Evolutionary conservation across 2,329 filamentous ascomycete species (phyloP).

Genomic region (Escovopsis sp.): DNA sequence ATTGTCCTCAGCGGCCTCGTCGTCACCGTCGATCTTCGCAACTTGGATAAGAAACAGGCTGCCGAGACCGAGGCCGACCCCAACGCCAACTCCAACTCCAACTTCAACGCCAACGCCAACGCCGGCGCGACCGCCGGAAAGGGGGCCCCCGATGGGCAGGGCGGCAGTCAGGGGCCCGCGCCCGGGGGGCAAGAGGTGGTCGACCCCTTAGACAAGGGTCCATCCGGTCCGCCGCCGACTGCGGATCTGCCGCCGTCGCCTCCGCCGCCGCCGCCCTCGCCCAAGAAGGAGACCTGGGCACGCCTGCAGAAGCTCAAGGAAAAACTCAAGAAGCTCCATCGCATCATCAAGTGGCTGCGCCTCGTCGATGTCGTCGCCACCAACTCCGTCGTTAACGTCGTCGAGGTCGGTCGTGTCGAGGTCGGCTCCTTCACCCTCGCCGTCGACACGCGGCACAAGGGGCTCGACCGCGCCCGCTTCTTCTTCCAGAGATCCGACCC

Average conservation of each 20-base stretch:
- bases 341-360: slow-evolving; percentile 75
- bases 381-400: slow-evolving; percentile 61
- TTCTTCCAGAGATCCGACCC: slow-evolving; percentile 60
- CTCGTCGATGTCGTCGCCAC: slow-evolving; percentile 80
- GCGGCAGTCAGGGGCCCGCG: too few relatives aligned
- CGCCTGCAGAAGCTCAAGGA: slow-evolving; percentile 68
- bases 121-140: too few relatives aligned
- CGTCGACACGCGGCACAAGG: slow-evolving; percentile 82
- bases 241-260: slow-evolving; percentile 1
- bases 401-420: slow-evolving; percentile 72
- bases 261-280: slow-evolving; percentile 2
- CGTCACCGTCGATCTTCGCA: slow-evolving; percentile 64
- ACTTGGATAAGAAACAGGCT: slow-evolving; percentile 39
- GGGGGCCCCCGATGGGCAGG: too few relatives aligned
- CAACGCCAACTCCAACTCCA: too few relatives aligned
- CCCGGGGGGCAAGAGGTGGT: not conserved
- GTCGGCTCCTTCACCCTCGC: slow-evolving; percentile 72
- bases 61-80: slow-evolving; percentile 15
- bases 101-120: too few relatives aligned
- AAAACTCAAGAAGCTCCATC: slow-evolving; percentile 69
- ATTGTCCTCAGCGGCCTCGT: slow-evolving; percentile 75
- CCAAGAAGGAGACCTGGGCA: slow-evolving; percentile 65
- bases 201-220: slow-evolving; percentile 5
- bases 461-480: slow-evolving; percentile 77
- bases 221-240: slow-evolving; percentile 9